phyloP scores from a whole-genome alignment of 805 yeast species.

The Ogataea minuta region DNA sequence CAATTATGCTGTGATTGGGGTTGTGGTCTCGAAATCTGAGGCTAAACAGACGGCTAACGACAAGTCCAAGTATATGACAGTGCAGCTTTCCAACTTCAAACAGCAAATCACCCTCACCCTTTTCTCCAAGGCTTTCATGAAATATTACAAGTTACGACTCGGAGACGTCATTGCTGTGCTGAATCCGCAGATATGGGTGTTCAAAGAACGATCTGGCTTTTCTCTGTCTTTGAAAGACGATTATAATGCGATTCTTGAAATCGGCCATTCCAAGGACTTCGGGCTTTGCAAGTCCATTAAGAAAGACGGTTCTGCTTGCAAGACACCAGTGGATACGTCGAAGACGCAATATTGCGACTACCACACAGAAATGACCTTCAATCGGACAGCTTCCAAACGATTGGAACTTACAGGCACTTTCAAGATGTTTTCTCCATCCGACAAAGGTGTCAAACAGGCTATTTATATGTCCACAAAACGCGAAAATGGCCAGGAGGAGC shows the following conservation, averaged over 20 bases:
- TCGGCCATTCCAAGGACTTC: conserved; percentile 68
- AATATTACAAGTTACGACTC: conserved; percentile 66
- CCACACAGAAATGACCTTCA: conserved; percentile 61
- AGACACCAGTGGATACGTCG: conserved; percentile 54
- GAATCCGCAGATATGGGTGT: conserved; percentile 63
- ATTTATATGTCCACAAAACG: conserved; percentile 33
- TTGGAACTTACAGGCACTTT: conserved; percentile 71
- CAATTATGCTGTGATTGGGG: conserved; percentile 81
- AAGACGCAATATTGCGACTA: conserved; percentile 62
- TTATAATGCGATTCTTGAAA: conserved; percentile 57
- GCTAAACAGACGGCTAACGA: conserved; percentile 44
- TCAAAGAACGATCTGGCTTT: conserved; percentile 38
- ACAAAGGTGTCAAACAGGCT: conserved; percentile 42
- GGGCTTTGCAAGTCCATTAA: conserved; percentile 59
- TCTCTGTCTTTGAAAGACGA: conserved; percentile 53
- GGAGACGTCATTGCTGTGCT: conserved; percentile 76
- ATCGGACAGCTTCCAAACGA: conserved; percentile 55
- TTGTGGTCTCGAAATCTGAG: conserved; percentile 56
- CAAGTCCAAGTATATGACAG: conserved; percentile 51
- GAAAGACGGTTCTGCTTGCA: conserved; percentile 53
- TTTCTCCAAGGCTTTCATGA: conserved; percentile 64
- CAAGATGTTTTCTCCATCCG: conserved; percentile 55
- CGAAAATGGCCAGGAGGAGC: conserved; percentile 27
- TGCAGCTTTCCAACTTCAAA: conserved; percentile 68
- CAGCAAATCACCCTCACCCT: conserved; percentile 58